Evolutionary conservation across 2,329 filamentous ascomycete species (phyloP).

Genomic region (Colletotrichum tamarilloi): DNA sequence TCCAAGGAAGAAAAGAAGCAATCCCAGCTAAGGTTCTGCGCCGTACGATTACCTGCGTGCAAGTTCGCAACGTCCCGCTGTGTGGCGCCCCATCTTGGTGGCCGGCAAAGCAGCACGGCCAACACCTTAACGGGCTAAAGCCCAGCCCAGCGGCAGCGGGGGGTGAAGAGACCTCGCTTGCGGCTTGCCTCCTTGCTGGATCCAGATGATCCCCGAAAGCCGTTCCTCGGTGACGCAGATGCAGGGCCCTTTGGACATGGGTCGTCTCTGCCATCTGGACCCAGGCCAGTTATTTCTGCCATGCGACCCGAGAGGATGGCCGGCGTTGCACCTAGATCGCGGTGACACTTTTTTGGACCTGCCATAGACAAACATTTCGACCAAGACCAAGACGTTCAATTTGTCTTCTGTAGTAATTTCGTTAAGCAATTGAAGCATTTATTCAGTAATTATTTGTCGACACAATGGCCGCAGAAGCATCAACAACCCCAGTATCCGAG

Average conservation of each 20-base stretch:
- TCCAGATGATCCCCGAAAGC: slow-evolving; percentile 28
- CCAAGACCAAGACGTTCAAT: slow-evolving; percentile 2
- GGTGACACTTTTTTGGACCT: slow-evolving; percentile 1
- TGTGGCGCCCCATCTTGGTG: slow-evolving; percentile 4
- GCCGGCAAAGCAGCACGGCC: neutral
- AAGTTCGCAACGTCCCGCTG: slow-evolving; percentile 22
- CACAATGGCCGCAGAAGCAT: slow-evolving; percentile 44
- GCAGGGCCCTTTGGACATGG: slow-evolving; percentile 14
- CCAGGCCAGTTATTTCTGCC: slow-evolving; percentile 27
- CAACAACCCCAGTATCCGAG: slow-evolving; percentile 40
- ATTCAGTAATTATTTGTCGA: neutral
- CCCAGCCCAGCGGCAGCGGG: slow-evolving; percentile 10
- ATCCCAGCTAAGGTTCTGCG: neutral
- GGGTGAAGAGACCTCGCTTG: slow-evolving; percentile 23
- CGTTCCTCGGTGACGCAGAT: slow-evolving; percentile 34
- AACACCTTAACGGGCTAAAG: neutral
- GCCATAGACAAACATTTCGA: slow-evolving; percentile 16
- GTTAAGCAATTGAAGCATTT: neutral
- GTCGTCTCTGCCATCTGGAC: neutral
- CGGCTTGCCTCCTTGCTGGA: slow-evolving; percentile 30
- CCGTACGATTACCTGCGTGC: slow-evolving; percentile 3
- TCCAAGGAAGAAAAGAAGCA: neutral
- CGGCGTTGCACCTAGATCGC: slow-evolving; percentile 3
- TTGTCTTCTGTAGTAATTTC: neutral
- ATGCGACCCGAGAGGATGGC: slow-evolving; percentile 12